These are phyloP conservation scores for Bjerkandera adusta DNA, from an alignment of 1,284 basidiomycete species.

Conservation along the genomic window DNA sequence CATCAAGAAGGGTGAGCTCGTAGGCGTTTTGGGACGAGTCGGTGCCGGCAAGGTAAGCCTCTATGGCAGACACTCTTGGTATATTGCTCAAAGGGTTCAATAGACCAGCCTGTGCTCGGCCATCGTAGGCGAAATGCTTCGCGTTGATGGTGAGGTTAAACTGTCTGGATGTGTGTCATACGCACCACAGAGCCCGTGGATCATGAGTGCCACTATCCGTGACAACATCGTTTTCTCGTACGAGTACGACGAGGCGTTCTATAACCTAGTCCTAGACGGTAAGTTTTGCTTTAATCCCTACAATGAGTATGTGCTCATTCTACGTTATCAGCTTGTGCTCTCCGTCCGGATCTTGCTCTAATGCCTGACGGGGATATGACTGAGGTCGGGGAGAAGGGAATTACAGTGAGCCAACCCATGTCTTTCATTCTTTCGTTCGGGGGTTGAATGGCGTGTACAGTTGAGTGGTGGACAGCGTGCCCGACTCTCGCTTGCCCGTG, in stretches of 20 bases:
- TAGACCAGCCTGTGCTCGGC: slow-evolving; percentile 73
- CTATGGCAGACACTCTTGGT: slow-evolving; percentile 14
- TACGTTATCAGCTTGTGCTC: slow-evolving; percentile 92
- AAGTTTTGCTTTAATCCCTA: background rate
- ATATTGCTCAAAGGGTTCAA: background rate
- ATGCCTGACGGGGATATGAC: slow-evolving; percentile 73
- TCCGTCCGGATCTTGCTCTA: slow-evolving; percentile 77
- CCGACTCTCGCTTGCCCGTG: slow-evolving; percentile 46
- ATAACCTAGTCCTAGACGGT: slow-evolving; percentile 76
- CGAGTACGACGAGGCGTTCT: slow-evolving; percentile 79
- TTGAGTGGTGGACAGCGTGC: slow-evolving; percentile 71
- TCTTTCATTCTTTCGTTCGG: background rate
- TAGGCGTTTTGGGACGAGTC: slow-evolving; percentile 87
- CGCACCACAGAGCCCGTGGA: slow-evolving; percentile 89
- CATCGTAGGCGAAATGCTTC: slow-evolving; percentile 87
- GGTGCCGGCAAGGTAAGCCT: slow-evolving; percentile 83
- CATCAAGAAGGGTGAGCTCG: slow-evolving; percentile 83
- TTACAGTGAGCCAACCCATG: slow-evolving; percentile 32
- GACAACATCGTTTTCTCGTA: slow-evolving; percentile 93
- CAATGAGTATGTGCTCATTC: background rate
- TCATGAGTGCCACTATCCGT: slow-evolving; percentile 79
- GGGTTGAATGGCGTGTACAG: slow-evolving; percentile 21
- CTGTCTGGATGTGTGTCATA: slow-evolving; percentile 83
- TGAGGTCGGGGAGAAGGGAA: slow-evolving; percentile 75
- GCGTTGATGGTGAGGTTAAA: slow-evolving; percentile 69